These are phyloP conservation scores for Guadua angustifolia DNA, from an alignment of 176 grass and related monocot genomes.

Conservation along the genomic window DNA sequence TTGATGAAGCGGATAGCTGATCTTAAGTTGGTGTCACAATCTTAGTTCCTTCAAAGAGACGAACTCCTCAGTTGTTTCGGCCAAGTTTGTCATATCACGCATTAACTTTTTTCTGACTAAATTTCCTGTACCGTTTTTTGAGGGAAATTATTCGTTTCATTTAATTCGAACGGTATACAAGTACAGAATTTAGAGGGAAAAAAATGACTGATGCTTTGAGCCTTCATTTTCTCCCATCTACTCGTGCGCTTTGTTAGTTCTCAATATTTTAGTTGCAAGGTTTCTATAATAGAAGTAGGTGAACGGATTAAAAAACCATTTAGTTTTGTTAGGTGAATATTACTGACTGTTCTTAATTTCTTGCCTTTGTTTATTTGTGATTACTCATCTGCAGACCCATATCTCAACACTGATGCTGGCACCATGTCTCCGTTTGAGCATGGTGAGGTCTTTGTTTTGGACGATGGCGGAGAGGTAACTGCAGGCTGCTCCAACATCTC, in stretches of 20 bases:
- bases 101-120: slow-evolving; percentile 31
- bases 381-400: slow-evolving; percentile 77
- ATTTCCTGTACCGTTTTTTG: neutral
- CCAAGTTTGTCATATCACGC: slow-evolving; percentile 42
- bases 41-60: slow-evolving; percentile 53
- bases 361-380: slow-evolving; percentile 30
- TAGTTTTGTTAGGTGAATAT: slow-evolving; percentile 33
- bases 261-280: slow-evolving; percentile 36
- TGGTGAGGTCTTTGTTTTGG: slow-evolving; percentile 92
- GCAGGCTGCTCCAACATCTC: slow-evolving; percentile 23
- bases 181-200: neutral
- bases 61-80: slow-evolving; percentile 16
- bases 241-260: neutral
- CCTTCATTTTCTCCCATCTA: neutral
- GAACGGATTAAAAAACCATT: slow-evolving; percentile 32
- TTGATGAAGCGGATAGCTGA: slow-evolving; percentile 15
- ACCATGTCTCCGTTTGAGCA: slow-evolving; percentile 99
- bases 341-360: slow-evolving; percentile 32
- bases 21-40: slow-evolving; percentile 44
- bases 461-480: slow-evolving; percentile 98
- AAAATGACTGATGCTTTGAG: neutral
- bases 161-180: neutral
- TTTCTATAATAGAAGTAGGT: slow-evolving; percentile 40
- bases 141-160: slow-evolving; percentile 10
- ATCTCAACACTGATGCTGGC: slow-evolving; percentile 97